phyloP scores from a whole-genome alignment of 2,329 filamentous ascomycete species.

The Epichloe bromicola region DNA sequence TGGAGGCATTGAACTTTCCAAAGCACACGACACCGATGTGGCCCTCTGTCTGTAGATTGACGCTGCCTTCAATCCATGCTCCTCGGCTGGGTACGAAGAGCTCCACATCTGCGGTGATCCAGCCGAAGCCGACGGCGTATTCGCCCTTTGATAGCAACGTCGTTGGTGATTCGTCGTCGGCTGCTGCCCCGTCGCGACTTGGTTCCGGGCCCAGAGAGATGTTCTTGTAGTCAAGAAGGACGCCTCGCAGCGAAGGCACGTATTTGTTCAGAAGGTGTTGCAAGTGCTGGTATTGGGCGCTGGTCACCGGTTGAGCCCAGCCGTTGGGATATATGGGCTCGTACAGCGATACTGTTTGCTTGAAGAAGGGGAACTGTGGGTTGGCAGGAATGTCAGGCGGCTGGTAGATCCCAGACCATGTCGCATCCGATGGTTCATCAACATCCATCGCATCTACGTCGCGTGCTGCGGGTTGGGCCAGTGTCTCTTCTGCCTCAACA shows the following conservation, averaged over 20 bases:
- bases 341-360: slow-evolving; percentile 70
- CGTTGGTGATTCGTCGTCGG: slow-evolving; percentile 34
- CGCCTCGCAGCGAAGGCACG: slow-evolving; percentile 56
- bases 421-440: slow-evolving; percentile 18
- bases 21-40: slow-evolving; percentile 83
- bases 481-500: not conserved
- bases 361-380: slow-evolving; percentile 58
- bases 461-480: not conserved
- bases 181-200: slow-evolving; percentile 32
- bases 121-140: slow-evolving; percentile 75
- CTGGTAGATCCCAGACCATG: slow-evolving; percentile 22
- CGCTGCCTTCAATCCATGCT: slow-evolving; percentile 61
- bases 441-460: slow-evolving; percentile 26
- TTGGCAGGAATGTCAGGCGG: slow-evolving; percentile 26
- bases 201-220: slow-evolving; percentile 50
- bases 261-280: slow-evolving; percentile 65
- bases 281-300: slow-evolving; percentile 60
- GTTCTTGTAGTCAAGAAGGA: slow-evolving; percentile 63
- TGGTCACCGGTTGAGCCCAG: slow-evolving; percentile 56
- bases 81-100: slow-evolving; percentile 67
- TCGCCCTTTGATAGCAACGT: slow-evolving; percentile 52
- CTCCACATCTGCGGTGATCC: slow-evolving; percentile 78
- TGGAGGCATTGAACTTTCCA: slow-evolving; percentile 83
- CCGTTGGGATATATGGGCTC: slow-evolving; percentile 60
- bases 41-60: slow-evolving; percentile 79